Base-by-base conservation (phyloP, 2,329 filamentous ascomycete genomes). In the Emmonsia crescens region DNA sequence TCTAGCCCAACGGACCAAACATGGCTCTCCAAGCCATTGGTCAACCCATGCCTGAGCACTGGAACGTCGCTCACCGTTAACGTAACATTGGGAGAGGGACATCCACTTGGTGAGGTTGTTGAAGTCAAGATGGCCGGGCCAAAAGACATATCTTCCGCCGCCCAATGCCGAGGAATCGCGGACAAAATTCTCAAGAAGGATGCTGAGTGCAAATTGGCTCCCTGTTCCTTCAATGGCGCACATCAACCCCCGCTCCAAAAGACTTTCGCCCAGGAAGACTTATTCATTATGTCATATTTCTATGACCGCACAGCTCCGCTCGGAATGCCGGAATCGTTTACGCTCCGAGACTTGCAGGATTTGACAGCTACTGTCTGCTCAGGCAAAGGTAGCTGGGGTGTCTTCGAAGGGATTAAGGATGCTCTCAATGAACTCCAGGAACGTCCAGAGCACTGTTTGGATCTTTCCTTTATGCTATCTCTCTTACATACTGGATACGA, bases 251-350 rank as follows among this genome's bases (percentile, higher is more conserved):
- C 89, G 27, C 82, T 99, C 56, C 86, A 85, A 68, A 96, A 96
- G 82, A 99, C 94, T 0, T 99, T 99, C 71, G 80, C 89, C 31
- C 83, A 83, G 65, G 93, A 97, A 76, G 92, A 96, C 70, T 85
- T 97, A 46, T 99, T 93, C 78, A 91, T 97, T 68, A 93, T 99
- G 77, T 96, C 90, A 36, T 99, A 96, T 83, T 99, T 99, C 78
- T 96, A 89, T 78, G 94, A 99, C 80, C 92, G 95, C 70, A 95
- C 89, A 29, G 84, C 89, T 74, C 90, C 91, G 4, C 85, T 99
- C 12, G 95, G 95, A 67, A 97, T 99, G 91, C 94, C 95, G n/a
- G 91, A 96, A 67, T 92, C 89, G 5, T 99, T 97, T 77, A 96
- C 92, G 0, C 80, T 99, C 40, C 84, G 87, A 57, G 94, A 99